phyloP scores from a whole-genome alignment of 257 asterid genomes.

The Solanum neorickii region DNA sequence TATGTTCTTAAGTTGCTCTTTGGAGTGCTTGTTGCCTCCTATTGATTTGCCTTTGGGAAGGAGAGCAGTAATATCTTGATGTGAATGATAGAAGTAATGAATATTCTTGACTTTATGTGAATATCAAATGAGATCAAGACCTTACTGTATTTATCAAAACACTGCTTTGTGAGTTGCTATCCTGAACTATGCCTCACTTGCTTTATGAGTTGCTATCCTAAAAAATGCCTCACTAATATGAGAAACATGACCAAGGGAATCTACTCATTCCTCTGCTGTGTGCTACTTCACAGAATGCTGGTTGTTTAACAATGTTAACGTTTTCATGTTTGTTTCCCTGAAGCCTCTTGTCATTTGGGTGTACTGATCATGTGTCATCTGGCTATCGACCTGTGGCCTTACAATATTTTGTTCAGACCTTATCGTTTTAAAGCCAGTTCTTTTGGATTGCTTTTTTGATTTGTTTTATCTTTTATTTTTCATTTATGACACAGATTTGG shows the following conservation, averaged over 20 bases:
- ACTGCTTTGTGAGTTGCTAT: neutral
- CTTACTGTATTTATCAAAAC: neutral
- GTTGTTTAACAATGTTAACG: neutral
- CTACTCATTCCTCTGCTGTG: neutral
- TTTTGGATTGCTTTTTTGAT: neutral
- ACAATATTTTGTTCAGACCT: neutral
- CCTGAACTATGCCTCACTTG: neutral
- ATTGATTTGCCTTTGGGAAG: neutral
- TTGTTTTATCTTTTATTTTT: conserved; percentile 5
- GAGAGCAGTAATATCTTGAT: neutral
- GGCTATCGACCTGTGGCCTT: neutral
- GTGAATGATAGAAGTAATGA: neutral
- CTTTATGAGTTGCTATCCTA: neutral
- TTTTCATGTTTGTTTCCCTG: neutral
- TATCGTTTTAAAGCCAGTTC: neutral
- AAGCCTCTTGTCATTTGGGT: neutral
- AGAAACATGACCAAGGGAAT: neutral
- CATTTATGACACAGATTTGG: conserved; percentile 28
- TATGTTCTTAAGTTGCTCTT: neutral
- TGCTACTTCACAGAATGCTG: neutral
- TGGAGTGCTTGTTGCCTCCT: neutral
- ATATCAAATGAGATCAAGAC: neutral
- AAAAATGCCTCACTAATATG: neutral
- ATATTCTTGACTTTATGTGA: neutral
- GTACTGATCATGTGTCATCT: neutral